A percentile compares a stretch with the other conserved stretches of the same genome.
Evolutionary conservation across 768 basidiomycete species (phyloP).

Genomic region (Mycena haematopus): DNA sequence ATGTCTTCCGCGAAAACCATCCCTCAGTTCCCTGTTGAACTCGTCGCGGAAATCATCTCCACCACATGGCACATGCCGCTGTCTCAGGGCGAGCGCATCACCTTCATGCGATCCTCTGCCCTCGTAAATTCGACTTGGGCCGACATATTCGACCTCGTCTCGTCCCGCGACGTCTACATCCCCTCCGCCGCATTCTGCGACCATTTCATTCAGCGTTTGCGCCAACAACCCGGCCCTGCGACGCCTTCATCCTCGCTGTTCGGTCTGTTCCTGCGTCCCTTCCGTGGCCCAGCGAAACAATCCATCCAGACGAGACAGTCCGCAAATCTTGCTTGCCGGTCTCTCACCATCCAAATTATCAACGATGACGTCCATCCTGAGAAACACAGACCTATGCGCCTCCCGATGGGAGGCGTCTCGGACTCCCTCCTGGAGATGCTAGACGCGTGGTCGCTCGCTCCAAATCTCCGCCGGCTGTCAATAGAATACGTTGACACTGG

Average conservation of each 20-base stretch:
- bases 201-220: slow-evolving; percentile 16
- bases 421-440: slow-evolving; percentile 16
- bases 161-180: slow-evolving; percentile 31
- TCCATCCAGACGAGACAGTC: neutral
- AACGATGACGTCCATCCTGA: slow-evolving; percentile 1
- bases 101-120: slow-evolving; percentile 29
- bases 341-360: slow-evolving; percentile 20
- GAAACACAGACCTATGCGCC: neutral
- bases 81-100: slow-evolving; percentile 27
- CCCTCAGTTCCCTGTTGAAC: slow-evolving; percentile 30
- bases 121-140: slow-evolving; percentile 34
- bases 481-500: slow-evolving; percentile 22
- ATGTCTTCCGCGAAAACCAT: slow-evolving; percentile 1
- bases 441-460: slow-evolving; percentile 13
- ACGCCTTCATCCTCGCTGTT: neutral
- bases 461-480: slow-evolving; percentile 21
- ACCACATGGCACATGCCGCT: slow-evolving; percentile 29
- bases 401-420: slow-evolving; percentile 19
- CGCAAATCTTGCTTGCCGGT: slow-evolving; percentile 14
- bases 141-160: slow-evolving; percentile 21
- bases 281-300: neutral
- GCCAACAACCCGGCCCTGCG: neutral
- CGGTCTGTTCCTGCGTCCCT: neutral
- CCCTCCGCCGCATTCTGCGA: slow-evolving; percentile 28
- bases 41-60: slow-evolving; percentile 27